These are phyloP conservation scores for Discostella stelligeroides DNA, from an alignment of 108 stramenopile genomes.

Conservation along the genomic window DNA sequence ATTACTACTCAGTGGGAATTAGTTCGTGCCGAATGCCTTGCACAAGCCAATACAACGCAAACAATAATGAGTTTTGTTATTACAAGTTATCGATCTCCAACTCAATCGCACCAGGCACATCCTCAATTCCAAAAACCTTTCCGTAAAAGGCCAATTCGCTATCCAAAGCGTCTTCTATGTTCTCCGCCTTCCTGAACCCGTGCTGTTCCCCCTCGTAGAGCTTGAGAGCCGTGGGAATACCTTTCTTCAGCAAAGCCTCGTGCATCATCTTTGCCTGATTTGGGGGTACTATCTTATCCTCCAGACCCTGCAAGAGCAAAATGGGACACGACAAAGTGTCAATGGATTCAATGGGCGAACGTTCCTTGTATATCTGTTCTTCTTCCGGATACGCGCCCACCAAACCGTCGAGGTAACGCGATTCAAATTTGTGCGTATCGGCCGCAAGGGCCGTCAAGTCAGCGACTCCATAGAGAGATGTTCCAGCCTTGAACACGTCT, in stretches of 20 bases:
- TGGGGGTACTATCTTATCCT: conserved; percentile 88
- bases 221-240: conserved; percentile 66
- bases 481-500: conserved; percentile 76
- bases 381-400: conserved; percentile 75
- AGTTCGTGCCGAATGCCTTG: too few species aligned
- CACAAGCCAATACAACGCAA: too few species aligned
- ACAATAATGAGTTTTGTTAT: too few species aligned
- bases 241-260: conserved; percentile 65
- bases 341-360: conserved; percentile 70
- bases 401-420: conserved; percentile 77
- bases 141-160: conserved; percentile 77
- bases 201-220: conserved; percentile 87
- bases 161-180: conserved; percentile 76
- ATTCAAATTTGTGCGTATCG: conserved; percentile 89
- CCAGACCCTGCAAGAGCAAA: conserved; percentile 74
- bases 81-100: conserved; percentile 62
- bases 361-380: conserved; percentile 62
- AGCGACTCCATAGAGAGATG: conserved; percentile 74
- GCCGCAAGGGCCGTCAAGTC: conserved; percentile 75
- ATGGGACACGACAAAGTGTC: conserved; percentile 79
- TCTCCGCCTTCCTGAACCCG: conserved; percentile 86
- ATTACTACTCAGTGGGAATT: too few species aligned
- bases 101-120: conserved; percentile 57
- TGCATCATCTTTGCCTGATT: conserved; percentile 86
- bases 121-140: conserved; percentile 65